Evolutionary conservation across 225 moss, liverwort and hornwort genomes (phyloP).

Genomic region (Straminergon stramineum): DNA sequence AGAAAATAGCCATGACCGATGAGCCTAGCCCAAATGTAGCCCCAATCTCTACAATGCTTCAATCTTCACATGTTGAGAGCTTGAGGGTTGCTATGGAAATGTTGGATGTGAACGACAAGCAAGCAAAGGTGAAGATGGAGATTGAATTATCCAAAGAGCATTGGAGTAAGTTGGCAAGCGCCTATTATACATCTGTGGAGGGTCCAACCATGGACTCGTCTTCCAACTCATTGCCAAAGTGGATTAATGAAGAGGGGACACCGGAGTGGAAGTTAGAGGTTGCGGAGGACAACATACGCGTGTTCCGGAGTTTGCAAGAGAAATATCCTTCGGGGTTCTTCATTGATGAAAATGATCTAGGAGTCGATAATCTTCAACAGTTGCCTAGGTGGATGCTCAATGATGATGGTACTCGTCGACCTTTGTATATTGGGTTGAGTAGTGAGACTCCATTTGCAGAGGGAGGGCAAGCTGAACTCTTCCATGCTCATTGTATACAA

Average conservation of each 20-base stretch:
- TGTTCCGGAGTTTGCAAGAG: not conserved
- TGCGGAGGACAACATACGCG: accelerated
- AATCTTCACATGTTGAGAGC: not conserved
- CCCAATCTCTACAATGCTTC: not conserved
- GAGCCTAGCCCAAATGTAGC: not conserved
- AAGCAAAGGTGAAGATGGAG: not conserved
- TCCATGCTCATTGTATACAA: not conserved
- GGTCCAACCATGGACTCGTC: too few relatives aligned
- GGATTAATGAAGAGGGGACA: not conserved
- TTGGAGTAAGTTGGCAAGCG: not conserved
- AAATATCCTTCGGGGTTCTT: not conserved
- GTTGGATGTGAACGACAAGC: not conserved
- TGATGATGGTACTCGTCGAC: accelerated
- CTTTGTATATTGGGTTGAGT: not conserved
- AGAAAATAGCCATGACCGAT: not conserved
- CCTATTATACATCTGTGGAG: not conserved
- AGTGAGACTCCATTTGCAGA: not conserved
- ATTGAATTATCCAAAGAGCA: not conserved
- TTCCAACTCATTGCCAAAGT: accelerated
- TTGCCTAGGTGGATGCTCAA: accelerated
- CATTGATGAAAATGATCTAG: not conserved
- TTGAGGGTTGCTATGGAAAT: not conserved
- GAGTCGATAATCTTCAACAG: not conserved
- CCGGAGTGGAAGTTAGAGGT: not conserved
- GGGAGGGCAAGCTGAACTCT: not conserved